phyloP scores from a whole-genome alignment of 768 basidiomycete species.

The Candolleomyces aberdarensis region DNA sequence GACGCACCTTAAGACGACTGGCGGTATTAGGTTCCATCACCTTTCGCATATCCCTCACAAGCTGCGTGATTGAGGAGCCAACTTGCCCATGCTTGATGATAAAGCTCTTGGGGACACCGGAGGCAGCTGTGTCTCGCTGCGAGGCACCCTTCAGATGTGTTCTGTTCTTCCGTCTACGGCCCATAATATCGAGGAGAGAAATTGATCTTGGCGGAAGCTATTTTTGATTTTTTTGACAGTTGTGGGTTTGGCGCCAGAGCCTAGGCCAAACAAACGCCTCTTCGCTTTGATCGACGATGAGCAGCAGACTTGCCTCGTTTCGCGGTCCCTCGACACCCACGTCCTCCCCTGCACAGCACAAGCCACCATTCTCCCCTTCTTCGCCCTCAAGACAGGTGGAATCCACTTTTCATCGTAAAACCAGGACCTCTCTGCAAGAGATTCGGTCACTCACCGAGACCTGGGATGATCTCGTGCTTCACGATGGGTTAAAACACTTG shows the following conservation, averaged over 20 bases:
- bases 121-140: slow-evolving; percentile 27
- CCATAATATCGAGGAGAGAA: slow-evolving; percentile 44
- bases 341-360: slow-evolving; percentile 55
- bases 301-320: slow-evolving; percentile 70
- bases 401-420: slow-evolving; percentile 78
- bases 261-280: slow-evolving; percentile 17
- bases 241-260: slow-evolving; percentile 15
- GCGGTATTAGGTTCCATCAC: slow-evolving; percentile 99
- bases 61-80: slow-evolving; percentile 79
- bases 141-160: slow-evolving; percentile 71
- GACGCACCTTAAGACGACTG: slow-evolving; percentile 75
- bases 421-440: slow-evolving; percentile 67
- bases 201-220: background rate
- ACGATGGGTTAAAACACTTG: slow-evolving; percentile 78
- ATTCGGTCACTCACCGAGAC: slow-evolving; percentile 57
- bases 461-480: slow-evolving; percentile 81
- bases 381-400: slow-evolving; percentile 55
- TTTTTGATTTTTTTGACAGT: slow-evolving; percentile 16
- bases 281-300: slow-evolving; percentile 7
- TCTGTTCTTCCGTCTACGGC: slow-evolving; percentile 71
- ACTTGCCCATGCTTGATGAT: slow-evolving; percentile 96
- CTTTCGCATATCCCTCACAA: slow-evolving; percentile 90
- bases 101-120: slow-evolving; percentile 79
- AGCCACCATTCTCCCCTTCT: slow-evolving; percentile 35
- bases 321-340: slow-evolving; percentile 76